Percentiles rank a stretch among this genome's conserved stretches.
These are phyloP conservation scores for Chrysoporthe austroafricana DNA, from an alignment of 2,329 filamentous ascomycete genomes.

Conservation along the genomic window DNA sequence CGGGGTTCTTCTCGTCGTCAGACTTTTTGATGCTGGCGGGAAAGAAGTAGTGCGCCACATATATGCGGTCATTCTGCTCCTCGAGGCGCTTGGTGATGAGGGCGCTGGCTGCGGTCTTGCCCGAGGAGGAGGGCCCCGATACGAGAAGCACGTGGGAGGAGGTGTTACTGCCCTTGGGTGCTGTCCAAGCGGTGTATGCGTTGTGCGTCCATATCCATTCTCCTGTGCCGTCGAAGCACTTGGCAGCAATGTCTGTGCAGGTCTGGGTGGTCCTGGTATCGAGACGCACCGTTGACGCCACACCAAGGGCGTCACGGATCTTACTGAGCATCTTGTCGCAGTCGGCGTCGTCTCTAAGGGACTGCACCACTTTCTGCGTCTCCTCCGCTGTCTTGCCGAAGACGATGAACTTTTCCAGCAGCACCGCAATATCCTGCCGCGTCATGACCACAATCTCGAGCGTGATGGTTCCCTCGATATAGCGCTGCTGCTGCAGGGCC, in stretches of 20 bases:
- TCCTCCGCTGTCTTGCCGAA: conserved; percentile 29
- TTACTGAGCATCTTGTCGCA: conserved; percentile 31
- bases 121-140: conserved; percentile 32
- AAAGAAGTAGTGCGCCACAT: conserved; percentile 36
- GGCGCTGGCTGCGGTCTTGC: conserved; percentile 33
- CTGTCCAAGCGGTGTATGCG: conserved; percentile 6
- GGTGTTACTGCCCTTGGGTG: conserved; percentile 22
- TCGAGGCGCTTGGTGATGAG: conserved; percentile 35
- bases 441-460: conserved; percentile 17
- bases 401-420: conserved; percentile 18
- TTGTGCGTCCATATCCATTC: conserved; percentile 12
- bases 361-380: conserved; percentile 30
- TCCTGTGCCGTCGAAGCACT: conserved; percentile 23
- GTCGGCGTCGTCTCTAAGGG: conserved; percentile 30
- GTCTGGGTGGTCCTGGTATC: conserved; percentile 33
- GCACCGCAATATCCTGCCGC: not conserved
- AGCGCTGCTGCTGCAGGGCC: conserved; percentile 30
- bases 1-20: conserved; percentile 31
- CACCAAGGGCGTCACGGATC: conserved; percentile 30
- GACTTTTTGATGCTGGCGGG: conserved; percentile 31
- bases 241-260: conserved; percentile 29
- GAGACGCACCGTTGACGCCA: conserved; percentile 31
- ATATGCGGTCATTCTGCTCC: conserved; percentile 33
- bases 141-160: conserved; percentile 32
- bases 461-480: conserved; percentile 34